These are phyloP conservation scores for Fusarium sp. DNA, from an alignment of 2,329 filamentous ascomycete species.

Conservation along the genomic window DNA sequence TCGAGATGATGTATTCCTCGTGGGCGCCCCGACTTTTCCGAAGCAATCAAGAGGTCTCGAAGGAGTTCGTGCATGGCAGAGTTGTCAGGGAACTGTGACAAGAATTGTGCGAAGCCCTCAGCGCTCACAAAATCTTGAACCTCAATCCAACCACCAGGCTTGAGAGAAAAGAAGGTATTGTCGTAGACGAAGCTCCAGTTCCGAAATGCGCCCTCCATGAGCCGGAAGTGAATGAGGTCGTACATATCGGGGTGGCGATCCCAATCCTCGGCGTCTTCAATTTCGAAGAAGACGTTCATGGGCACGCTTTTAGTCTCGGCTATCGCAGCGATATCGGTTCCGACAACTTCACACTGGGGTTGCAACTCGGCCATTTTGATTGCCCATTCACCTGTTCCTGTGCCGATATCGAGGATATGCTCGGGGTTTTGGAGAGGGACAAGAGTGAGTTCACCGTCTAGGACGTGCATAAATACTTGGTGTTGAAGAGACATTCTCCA, in stretches of 20 bases:
- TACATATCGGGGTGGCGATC: conserved; percentile 62
- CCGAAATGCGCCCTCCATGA: conserved; percentile 65
- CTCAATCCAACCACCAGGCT: conserved; percentile 68
- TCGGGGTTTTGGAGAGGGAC: conserved; percentile 53
- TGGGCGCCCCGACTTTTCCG: conserved; percentile 57
- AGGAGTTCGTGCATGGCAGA: conserved; percentile 57
- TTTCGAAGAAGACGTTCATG: conserved; percentile 68
- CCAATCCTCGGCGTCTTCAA: conserved; percentile 71
- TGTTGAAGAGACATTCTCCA: conserved; percentile 70
- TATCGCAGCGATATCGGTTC: conserved; percentile 68
- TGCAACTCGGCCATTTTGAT: conserved; percentile 64
- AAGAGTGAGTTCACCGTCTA: conserved; percentile 58
- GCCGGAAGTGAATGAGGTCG: conserved; percentile 67
- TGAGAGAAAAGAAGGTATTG: conserved; percentile 63
- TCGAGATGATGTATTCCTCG: conserved; percentile 59
- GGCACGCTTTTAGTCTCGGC: conserved; percentile 65
- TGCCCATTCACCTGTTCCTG: conserved; percentile 65
- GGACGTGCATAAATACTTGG: conserved; percentile 67
- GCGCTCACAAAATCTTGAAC: conserved; percentile 63
- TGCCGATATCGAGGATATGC: conserved; percentile 67
- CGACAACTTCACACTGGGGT: conserved; percentile 66
- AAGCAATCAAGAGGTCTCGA: conserved; percentile 56
- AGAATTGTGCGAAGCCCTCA: conserved; percentile 49
- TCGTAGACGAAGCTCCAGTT: conserved; percentile 67
- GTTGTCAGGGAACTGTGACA: conserved; percentile 53